These are phyloP conservation scores for Zea mays DNA, from an alignment of 176 grass and related monocot species.

Conservation along the genomic window DNA sequence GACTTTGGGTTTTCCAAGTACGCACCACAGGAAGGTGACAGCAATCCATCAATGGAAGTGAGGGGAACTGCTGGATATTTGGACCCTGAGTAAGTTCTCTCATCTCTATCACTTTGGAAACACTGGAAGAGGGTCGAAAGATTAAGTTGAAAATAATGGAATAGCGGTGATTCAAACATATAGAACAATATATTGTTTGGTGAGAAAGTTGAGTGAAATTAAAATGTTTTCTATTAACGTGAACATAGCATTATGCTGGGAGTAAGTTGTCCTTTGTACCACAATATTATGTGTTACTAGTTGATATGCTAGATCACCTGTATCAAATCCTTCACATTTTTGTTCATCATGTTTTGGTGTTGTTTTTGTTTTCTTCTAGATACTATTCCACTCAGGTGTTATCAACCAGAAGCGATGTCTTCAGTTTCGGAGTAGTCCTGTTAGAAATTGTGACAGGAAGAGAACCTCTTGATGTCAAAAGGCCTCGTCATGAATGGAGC, in stretches of 20 bases:
- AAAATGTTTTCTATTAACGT: slow-evolving; percentile 8
- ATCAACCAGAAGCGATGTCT: slow-evolving; percentile 67
- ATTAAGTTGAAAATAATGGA: neutral
- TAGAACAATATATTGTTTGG: neutral
- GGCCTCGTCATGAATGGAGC: slow-evolving; percentile 63
- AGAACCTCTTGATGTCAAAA: slow-evolving; percentile 70
- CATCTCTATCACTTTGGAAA: slow-evolving; percentile 18
- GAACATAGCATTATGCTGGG: neutral
- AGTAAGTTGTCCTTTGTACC: neutral
- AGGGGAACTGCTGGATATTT: slow-evolving; percentile 80
- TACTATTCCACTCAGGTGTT: slow-evolving; percentile 73
- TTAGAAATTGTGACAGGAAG: slow-evolving; percentile 77
- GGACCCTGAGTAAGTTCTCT: slow-evolving; percentile 72
- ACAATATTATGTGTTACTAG: neutral
- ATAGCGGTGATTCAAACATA: neutral
- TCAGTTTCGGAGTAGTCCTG: slow-evolving; percentile 75
- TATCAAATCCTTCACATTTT: neutral
- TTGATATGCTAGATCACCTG: slow-evolving; percentile 1
- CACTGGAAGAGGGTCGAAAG: slow-evolving; percentile 3
- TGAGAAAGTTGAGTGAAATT: neutral
- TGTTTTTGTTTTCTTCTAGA: slow-evolving; percentile 46
- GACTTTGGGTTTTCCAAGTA: slow-evolving; percentile 81
- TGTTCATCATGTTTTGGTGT: neutral
- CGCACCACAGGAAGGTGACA: slow-evolving; percentile 73
- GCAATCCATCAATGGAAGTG: slow-evolving; percentile 72